Conservation (phyloP, 305 asterid genomes). For the Solanum hybrid region DNA sequence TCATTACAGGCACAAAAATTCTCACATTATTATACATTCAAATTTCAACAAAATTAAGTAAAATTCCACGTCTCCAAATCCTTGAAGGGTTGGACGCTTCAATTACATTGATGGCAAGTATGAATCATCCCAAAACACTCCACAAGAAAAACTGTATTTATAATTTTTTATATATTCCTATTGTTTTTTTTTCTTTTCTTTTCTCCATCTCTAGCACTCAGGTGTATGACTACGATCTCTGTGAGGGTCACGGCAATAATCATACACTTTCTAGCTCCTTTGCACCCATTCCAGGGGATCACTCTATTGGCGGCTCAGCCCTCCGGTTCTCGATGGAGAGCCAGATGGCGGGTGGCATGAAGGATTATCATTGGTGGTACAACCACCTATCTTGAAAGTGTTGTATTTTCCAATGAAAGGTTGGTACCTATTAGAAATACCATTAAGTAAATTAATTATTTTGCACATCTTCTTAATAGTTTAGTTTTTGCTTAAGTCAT, state of each 20-base stretch:
- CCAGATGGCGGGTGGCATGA: constrained; percentile 31
- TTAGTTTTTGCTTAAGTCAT: no score
- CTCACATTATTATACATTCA: background rate
- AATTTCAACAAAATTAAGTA: background rate
- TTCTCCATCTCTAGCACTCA: constrained; percentile 30
- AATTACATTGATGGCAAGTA: background rate
- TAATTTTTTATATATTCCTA: background rate
- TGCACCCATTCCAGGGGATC: constrained; percentile 49
- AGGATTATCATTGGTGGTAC: constrained; percentile 21
- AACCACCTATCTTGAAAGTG: constrained; percentile 46
- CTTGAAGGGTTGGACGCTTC: background rate
- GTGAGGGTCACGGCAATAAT: constrained; percentile 46
- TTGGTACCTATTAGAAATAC: constrained; percentile 20
- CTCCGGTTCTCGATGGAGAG: constrained; percentile 24
- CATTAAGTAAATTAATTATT: background rate
- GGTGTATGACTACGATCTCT: constrained; percentile 51
- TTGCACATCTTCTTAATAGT: background rate
- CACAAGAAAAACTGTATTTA: background rate
- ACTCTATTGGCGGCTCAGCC: constrained; percentile 25
- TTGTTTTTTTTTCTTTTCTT: no score
- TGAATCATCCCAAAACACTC: background rate
- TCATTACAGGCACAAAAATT: background rate
- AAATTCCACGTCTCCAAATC: background rate
- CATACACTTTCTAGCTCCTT: constrained; percentile 40
- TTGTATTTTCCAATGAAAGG: constrained; percentile 56